phyloP scores from a whole-genome alignment of 2,329 filamentous ascomycete species.

The Monosporascus sp. region DNA sequence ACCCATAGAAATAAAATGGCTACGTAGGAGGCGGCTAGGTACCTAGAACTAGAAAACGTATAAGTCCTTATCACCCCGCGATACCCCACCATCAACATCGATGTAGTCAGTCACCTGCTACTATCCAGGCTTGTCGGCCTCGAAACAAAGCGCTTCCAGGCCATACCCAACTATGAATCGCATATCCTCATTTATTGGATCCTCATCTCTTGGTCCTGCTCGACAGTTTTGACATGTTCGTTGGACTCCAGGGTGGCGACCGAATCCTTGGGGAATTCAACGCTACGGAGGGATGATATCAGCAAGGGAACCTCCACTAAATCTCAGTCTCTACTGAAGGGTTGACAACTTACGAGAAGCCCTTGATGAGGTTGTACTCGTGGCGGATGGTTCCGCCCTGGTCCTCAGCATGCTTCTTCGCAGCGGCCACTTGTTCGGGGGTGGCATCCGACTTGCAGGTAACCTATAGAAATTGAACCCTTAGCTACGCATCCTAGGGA shows the following conservation, averaged over 20 bases:
- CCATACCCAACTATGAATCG: background rate
- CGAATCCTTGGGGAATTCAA: conserved; percentile 63
- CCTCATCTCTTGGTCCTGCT: conserved; percentile 64
- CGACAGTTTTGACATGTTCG: conserved; percentile 42
- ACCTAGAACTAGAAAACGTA: background rate
- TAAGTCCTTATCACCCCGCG: background rate
- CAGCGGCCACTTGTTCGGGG: conserved; percentile 59
- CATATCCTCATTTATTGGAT: conserved; percentile 55
- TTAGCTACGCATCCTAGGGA: conserved; percentile 4
- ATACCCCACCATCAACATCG: background rate
- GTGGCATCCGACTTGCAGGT: conserved; percentile 70
- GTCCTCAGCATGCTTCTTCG: conserved; percentile 67
- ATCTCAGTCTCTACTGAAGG: no score
- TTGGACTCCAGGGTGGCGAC: conserved; percentile 58
- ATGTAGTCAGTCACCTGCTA: background rate
- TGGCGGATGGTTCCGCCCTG: conserved; percentile 80
- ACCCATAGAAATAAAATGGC: no score
- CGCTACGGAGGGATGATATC: conserved; percentile 42
- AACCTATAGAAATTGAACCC: conserved; percentile 50
- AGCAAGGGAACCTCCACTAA: no score
- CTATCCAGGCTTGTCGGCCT: background rate
- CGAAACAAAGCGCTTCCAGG: background rate
- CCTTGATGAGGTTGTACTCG: conserved; percentile 84
- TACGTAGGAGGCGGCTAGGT: no score
- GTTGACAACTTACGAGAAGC: conserved; percentile 68